Conservation (phyloP, 495 filamentous ascomycete species). For the Aspergillus panamensis region DNA sequence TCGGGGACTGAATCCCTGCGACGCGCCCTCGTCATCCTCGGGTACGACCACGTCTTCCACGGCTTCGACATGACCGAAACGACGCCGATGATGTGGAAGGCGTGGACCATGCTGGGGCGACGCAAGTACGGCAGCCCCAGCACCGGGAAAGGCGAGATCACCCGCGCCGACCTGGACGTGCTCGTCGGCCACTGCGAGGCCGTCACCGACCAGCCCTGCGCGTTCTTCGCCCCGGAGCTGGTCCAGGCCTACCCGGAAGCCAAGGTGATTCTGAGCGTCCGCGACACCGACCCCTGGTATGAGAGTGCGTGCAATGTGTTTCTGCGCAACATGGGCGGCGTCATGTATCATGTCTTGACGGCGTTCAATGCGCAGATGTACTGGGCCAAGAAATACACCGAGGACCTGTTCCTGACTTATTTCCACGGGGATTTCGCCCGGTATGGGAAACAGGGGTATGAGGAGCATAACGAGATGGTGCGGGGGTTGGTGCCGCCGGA, state of each 20-base stretch:
- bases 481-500: conserved; percentile 24
- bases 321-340: no score
- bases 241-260: conserved; percentile 35
- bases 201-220: conserved; percentile 52
- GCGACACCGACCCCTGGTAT: conserved; percentile 47
- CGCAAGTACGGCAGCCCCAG: conserved; percentile 21
- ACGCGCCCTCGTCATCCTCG: conserved; percentile 25
- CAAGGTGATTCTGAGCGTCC: conserved; percentile 51
- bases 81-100: conserved; percentile 17
- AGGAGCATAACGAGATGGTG: conserved; percentile 14
- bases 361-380: conserved; percentile 15
- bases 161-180: conserved; percentile 43
- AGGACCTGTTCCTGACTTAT: conserved; percentile 8
- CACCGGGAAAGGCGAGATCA: neutral
- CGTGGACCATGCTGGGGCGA: conserved; percentile 17
- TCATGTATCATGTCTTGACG: no score
- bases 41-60: conserved; percentile 25
- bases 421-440: conserved; percentile 12
- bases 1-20: conserved; percentile 31
- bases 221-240: conserved; percentile 52
- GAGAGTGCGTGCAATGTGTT: conserved; percentile 2
- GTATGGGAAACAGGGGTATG: conserved; percentile 9
- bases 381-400: conserved; percentile 12
- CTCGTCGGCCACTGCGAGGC: conserved; percentile 46
- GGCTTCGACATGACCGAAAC: conserved; percentile 26